Evolutionary conservation across 495 filamentous ascomycete species (phyloP).

Genomic region (Neurospora sp.): DNA sequence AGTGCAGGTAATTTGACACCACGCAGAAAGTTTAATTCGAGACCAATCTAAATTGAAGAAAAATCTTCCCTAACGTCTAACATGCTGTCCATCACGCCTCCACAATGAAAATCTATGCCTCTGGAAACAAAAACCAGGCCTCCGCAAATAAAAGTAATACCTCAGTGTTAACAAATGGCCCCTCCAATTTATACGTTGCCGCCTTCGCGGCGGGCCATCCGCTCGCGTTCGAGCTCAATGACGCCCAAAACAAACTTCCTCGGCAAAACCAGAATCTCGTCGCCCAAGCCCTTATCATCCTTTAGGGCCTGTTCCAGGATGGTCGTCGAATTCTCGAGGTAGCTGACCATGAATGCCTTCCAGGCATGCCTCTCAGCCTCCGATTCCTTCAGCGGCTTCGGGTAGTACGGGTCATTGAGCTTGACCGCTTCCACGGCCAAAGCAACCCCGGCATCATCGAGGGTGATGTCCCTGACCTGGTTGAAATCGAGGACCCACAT

Average conservation of each 20-base stretch:
- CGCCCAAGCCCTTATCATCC: neutral
- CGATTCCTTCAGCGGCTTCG: conserved; percentile 7
- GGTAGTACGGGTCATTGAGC: conserved; percentile 16
- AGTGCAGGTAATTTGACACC: too few species aligned
- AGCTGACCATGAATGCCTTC: neutral
- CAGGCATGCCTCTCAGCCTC: neutral
- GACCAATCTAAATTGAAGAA: too few species aligned
- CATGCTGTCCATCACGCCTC: neutral
- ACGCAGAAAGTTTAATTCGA: too few species aligned
- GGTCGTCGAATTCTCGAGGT: neutral
- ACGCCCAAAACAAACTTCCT: conserved; percentile 2
- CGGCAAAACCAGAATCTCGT: neutral
- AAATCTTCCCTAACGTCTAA: neutral
- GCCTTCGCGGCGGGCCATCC: neutral
- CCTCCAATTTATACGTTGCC: neutral
- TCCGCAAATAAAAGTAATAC: neutral
- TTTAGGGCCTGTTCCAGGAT: neutral
- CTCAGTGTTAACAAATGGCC: neutral
- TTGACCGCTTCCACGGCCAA: conserved; percentile 11
- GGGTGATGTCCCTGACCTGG: conserved; percentile 14
- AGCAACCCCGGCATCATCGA: conserved; percentile 15
- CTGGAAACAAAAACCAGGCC: neutral
- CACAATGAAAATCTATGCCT: neutral
- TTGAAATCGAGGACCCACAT: conserved; percentile 21
- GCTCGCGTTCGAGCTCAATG: neutral